Percentiles rank a stretch among this genome's conserved stretches.
Conservation (phyloP, 306 rosid species). For the Mimosa bimucronata region DNA sequence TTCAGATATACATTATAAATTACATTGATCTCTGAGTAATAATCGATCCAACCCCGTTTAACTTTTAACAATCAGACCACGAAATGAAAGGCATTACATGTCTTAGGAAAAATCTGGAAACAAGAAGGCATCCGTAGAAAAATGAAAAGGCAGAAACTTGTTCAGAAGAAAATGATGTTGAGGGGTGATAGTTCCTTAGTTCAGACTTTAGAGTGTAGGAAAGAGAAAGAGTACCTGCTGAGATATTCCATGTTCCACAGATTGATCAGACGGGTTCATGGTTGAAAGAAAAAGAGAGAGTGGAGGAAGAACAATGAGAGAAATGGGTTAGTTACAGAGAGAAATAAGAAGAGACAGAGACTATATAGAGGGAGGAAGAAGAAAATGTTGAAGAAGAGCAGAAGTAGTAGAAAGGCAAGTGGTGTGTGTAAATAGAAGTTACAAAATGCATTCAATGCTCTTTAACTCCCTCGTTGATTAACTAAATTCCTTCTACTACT, state of each 20-base stretch:
- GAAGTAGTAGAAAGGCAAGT: slow-evolving; percentile 54
- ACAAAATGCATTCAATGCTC: slow-evolving; percentile 61
- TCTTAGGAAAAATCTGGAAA: slow-evolving; percentile 23
- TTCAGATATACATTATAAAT: background rate
- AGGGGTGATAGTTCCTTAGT: slow-evolving; percentile 15
- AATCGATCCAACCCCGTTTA: slow-evolving; percentile 22
- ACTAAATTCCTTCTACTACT: slow-evolving; percentile 40
- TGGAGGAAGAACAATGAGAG: slow-evolving; percentile 15
- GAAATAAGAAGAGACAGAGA: slow-evolving; percentile 41
- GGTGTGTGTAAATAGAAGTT: slow-evolving; percentile 47
- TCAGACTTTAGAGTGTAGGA: slow-evolving; percentile 10
- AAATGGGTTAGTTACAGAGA: slow-evolving; percentile 36
- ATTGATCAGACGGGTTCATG: slow-evolving; percentile 73
- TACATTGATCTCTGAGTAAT: background rate
- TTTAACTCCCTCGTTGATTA: slow-evolving; percentile 34
- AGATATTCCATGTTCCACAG: slow-evolving; percentile 63
- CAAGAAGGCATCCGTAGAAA: slow-evolving; percentile 13
- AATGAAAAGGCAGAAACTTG: slow-evolving; percentile 16
- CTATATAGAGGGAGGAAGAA: slow-evolving; percentile 39
- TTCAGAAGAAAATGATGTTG: background rate
- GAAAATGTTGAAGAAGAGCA: slow-evolving; percentile 35
- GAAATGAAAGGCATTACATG: slow-evolving; percentile 15
- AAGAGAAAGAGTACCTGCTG: slow-evolving; percentile 50
- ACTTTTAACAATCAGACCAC: slow-evolving; percentile 15
- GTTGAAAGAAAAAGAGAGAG: slow-evolving; percentile 27